phyloP scores from a whole-genome alignment of 2,329 filamentous ascomycete genomes.

The Stachybotrys chartarum region DNA sequence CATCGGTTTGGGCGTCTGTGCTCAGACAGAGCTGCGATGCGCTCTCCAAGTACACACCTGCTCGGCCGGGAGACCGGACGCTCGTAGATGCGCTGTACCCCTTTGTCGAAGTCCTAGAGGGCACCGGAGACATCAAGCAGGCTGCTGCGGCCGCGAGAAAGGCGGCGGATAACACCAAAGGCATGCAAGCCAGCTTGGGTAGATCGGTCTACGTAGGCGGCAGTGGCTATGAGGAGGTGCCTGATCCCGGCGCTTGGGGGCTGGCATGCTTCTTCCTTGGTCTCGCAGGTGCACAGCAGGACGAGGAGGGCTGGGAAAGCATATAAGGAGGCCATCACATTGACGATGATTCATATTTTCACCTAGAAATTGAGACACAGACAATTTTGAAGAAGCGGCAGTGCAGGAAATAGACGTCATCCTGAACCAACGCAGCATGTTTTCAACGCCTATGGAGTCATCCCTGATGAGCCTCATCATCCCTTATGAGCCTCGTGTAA shows the following conservation, averaged over 20 bases:
- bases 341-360: too few relatives aligned
- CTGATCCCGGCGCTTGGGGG: slow-evolving; percentile 62
- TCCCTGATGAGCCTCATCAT: slow-evolving; percentile 17
- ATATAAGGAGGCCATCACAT: slow-evolving; percentile 9
- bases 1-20: slow-evolving; percentile 52
- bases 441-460: slow-evolving; percentile 31
- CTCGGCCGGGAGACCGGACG: slow-evolving; percentile 81
- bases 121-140: slow-evolving; percentile 58
- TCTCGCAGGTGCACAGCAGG: slow-evolving; percentile 48
- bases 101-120: slow-evolving; percentile 67
- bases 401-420: neutral
- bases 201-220: slow-evolving; percentile 38
- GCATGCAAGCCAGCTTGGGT: slow-evolving; percentile 85
- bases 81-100: slow-evolving; percentile 84
- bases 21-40: slow-evolving; percentile 64
- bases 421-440: slow-evolving; percentile 16
- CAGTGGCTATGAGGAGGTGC: slow-evolving; percentile 37
- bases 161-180: slow-evolving; percentile 78
- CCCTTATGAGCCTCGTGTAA: slow-evolving; percentile 16
- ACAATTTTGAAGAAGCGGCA: too few relatives aligned
- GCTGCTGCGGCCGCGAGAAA: slow-evolving; percentile 70
- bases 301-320: slow-evolving; percentile 29
- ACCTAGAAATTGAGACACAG: too few relatives aligned
- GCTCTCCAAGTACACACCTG: slow-evolving; percentile 79
- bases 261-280: slow-evolving; percentile 77